Evolutionary conservation across 495 filamentous ascomycete genomes (phyloP), one percentile per base, ranked within the genome.

Genomic region (Penicillium canescens): DNA sequence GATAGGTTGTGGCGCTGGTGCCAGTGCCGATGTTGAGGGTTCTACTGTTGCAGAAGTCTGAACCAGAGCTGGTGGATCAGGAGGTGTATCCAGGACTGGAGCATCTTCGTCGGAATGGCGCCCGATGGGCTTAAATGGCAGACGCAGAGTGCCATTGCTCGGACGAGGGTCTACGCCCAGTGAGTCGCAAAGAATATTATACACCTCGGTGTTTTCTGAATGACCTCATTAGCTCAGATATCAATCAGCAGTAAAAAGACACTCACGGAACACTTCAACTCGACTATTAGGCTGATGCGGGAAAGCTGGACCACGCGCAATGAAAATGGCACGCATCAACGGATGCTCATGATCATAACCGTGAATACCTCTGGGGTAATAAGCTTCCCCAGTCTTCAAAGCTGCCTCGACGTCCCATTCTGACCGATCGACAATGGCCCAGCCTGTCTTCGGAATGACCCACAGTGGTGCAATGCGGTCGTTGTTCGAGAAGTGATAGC

Each of bases 301-400:
- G 65, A 97, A 97, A 0, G 91, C 88, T 20, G 92, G 92, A 0
- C 92, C 92, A 3, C 90, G 76, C 4, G 92, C 92, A 31, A 96
- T 78, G 61, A 97, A 97, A 28, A 97, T 90, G 0, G 92, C 91
- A 23, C 92, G 78, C 92, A 97, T 97, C 50, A 96, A 75, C 3
- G 91, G 89, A 59, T 96, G 84, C 54, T 91, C 81, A 55, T 92
- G 87, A 65, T 97, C 92, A 61, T 96, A 97, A 0, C 92, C 92
- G 57, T 97, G 92, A 2, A 96, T 73, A 1, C 92, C 92, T 21
- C 72, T 78, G 0, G 91, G 92, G 54, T 86, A 80, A 59, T 95
- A 97, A 1, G 78, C 65, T 6, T 78, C 61, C n/a, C 81, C 83
- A 8, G 79, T 81, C n/a, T 75, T 71, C 42, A 83, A 77, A 1